These are phyloP conservation scores for Ulota crispa DNA, from an alignment of 225 moss, liverwort and hornwort species.

Conservation along the genomic window DNA sequence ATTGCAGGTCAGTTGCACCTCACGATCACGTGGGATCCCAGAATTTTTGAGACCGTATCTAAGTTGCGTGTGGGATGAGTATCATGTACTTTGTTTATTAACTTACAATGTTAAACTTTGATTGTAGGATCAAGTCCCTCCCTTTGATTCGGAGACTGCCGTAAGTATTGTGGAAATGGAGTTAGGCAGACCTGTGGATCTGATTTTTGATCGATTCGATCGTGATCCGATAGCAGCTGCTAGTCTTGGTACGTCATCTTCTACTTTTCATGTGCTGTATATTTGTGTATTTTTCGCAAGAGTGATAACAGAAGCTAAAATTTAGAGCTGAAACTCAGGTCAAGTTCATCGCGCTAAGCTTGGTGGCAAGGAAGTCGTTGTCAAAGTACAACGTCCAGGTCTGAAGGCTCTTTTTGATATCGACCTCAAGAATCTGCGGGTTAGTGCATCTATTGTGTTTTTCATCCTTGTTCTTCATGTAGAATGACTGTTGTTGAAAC, in stretches of 20 bases:
- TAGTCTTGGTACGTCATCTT: slow-evolving; percentile 73
- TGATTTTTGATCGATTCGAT: slow-evolving; percentile 85
- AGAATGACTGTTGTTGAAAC: not conserved
- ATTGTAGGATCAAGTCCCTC: slow-evolving; percentile 93
- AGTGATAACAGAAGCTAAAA: slow-evolving; percentile 9
- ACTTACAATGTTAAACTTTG: not conserved
- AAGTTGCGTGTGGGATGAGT: not conserved
- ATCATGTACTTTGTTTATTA: not conserved
- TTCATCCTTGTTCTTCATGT: not conserved
- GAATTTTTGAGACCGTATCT: not conserved
- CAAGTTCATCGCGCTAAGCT: slow-evolving; percentile 93
- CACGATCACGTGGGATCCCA: not conserved
- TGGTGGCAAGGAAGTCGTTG: slow-evolving; percentile 84
- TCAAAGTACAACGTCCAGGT: slow-evolving; percentile 99
- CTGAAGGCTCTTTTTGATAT: slow-evolving; percentile 97
- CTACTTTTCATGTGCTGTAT: not conserved
- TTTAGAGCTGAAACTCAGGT: slow-evolving; percentile 46
- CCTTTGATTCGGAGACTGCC: slow-evolving; percentile 87
- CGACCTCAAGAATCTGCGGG: slow-evolving; percentile 95
- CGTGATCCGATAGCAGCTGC: slow-evolving; percentile 97
- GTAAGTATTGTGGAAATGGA: slow-evolving; percentile 84
- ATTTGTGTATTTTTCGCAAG: not conserved
- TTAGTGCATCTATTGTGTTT: slow-evolving; percentile 27
- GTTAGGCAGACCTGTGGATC: slow-evolving; percentile 75
- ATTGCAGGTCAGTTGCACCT: slow-evolving; percentile 70